Conservation (phyloP, 768 basidiomycete genomes). For the Lyophyllum decastes region DNA sequence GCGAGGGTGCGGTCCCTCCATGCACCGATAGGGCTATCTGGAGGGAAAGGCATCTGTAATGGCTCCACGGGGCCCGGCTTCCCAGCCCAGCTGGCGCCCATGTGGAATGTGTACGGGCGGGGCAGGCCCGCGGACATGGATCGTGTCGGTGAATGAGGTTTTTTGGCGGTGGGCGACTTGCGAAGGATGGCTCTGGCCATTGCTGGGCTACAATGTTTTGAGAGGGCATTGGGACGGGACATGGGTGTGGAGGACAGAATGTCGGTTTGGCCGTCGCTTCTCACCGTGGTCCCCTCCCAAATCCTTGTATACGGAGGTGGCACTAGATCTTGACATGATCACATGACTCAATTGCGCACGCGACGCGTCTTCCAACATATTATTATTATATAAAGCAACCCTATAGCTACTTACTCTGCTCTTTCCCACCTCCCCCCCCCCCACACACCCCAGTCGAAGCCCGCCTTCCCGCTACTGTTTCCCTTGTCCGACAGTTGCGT, state of each 20-base stretch:
- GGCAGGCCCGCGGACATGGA: slow-evolving; percentile 18
- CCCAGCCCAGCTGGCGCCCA: slow-evolving; percentile 78
- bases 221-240: slow-evolving; percentile 8
- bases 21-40: slow-evolving; percentile 55
- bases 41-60: slow-evolving; percentile 52
- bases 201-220: slow-evolving; percentile 8
- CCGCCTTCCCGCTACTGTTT: background rate
- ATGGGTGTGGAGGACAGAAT: background rate
- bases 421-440: slow-evolving; percentile 7
- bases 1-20: slow-evolving; percentile 73
- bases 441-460: slow-evolving; percentile 27
- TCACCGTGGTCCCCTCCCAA: too few relatives aligned
- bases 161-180: slow-evolving; percentile 3
- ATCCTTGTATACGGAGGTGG: background rate
- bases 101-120: slow-evolving; percentile 68
- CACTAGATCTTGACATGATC: background rate
- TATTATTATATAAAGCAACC: too few relatives aligned
- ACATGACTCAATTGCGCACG: slow-evolving; percentile 10
- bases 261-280: background rate
- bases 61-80: slow-evolving; percentile 45
- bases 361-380: background rate
- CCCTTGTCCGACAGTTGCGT: background rate
- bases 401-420: background rate
- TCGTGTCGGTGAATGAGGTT: slow-evolving; percentile 2
- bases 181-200: slow-evolving; percentile 16